A percentile compares a stretch with the other conserved stretches of the same genome.
Conservation (phyloP, 371 early-diverging fungal species). For the Circinella umbellata region DNA sequence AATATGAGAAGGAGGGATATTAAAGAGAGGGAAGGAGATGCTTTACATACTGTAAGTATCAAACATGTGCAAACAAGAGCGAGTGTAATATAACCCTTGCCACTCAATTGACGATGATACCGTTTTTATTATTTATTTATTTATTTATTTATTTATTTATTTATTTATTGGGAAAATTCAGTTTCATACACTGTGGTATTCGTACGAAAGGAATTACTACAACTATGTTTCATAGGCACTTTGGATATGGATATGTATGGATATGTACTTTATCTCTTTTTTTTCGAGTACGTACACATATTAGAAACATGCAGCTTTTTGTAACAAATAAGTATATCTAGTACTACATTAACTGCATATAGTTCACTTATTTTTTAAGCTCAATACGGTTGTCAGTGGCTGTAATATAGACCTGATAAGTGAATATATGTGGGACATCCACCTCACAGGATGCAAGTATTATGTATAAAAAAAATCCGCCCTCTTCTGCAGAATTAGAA, state of each 20-base stretch:
- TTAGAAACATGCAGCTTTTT: background rate
- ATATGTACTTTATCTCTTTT: no score
- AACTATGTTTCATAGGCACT: background rate
- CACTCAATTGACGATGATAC: slow-evolving; percentile 1
- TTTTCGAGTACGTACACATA: no score
- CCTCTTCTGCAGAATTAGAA: background rate
- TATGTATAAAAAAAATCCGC: background rate
- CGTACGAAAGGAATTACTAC: background rate
- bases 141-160: background rate
- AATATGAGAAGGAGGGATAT: no score
- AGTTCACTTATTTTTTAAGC: no score
- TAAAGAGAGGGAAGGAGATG: background rate
- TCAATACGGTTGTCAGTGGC: no score
- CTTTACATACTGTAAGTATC: no score
- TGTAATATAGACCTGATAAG: no score
- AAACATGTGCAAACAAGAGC: slow-evolving; percentile 6
- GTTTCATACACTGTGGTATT: background rate
- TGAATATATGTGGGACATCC: no score
- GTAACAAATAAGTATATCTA: background rate
- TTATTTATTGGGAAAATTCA: background rate
- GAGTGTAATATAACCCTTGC: slow-evolving; percentile 6
- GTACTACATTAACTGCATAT: slow-evolving; percentile 1
- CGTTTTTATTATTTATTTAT: background rate
- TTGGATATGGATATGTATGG: background rate
- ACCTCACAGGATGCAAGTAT: no score